These are phyloP conservation scores for Pestalotiopsis sp. DNA, from an alignment of 2,329 filamentous ascomycete genomes.

Conservation along the genomic window DNA sequence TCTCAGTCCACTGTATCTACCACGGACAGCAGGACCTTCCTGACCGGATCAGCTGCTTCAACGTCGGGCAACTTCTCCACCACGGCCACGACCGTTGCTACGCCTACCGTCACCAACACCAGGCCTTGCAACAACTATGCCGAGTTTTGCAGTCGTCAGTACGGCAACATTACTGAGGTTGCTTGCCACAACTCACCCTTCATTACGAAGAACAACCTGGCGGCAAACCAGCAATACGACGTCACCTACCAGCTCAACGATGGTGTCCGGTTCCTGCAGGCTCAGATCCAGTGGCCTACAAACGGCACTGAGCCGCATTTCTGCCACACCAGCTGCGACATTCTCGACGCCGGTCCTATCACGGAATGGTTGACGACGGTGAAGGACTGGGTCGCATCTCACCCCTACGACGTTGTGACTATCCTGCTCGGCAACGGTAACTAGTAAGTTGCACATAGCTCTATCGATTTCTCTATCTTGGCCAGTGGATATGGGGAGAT, in stretches of 20 bases:
- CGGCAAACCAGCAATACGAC: constrained; percentile 71
- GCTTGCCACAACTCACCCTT: constrained; percentile 84
- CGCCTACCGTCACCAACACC: constrained; percentile 63
- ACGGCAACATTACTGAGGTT: constrained; percentile 80
- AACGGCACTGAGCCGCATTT: constrained; percentile 64
- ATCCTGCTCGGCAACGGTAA: constrained; percentile 85
- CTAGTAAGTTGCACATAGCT: constrained; percentile 42
- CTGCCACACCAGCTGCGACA: constrained; percentile 82
- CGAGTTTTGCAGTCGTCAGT: constrained; percentile 75
- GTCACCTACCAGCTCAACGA: constrained; percentile 77
- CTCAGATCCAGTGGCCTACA: constrained; percentile 60
- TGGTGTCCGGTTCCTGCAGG: constrained; percentile 67
- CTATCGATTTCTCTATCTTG: background rate
- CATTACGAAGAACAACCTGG: constrained; percentile 67
- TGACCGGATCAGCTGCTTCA: constrained; percentile 45
- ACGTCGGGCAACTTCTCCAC: constrained; percentile 39
- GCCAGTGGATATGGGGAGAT: background rate
- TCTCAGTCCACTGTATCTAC: constrained; percentile 28
- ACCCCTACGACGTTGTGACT: constrained; percentile 87
- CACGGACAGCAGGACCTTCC: constrained; percentile 35
- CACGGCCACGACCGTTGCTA: constrained; percentile 43
- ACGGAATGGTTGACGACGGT: constrained; percentile 72
- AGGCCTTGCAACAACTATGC: constrained; percentile 78
- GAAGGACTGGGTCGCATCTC: constrained; percentile 68
- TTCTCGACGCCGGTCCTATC: constrained; percentile 80